Conservation (phyloP, 805 yeast genomes). For the Hanseniaspora meyeri region DNA sequence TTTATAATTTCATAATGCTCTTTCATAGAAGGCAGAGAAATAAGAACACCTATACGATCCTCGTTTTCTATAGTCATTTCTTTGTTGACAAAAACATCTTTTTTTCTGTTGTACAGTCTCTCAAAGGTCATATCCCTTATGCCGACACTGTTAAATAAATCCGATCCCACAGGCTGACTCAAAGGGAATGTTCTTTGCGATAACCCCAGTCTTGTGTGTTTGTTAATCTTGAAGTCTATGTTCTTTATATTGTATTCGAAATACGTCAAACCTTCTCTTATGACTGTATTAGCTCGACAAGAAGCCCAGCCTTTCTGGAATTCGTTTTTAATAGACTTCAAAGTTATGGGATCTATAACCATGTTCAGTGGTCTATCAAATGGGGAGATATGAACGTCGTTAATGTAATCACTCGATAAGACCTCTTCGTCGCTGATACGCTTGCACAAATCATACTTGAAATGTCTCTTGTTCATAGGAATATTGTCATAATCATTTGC, state of each 20-base stretch:
- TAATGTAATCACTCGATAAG: background rate
- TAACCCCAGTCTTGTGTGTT: conserved; percentile 72
- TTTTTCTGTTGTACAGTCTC: conserved; percentile 42
- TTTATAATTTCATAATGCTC: conserved; percentile 35
- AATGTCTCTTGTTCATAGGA: conserved; percentile 73
- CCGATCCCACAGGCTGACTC: conserved; percentile 93
- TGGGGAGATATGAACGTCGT: conserved; percentile 3
- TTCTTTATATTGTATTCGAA: conserved; percentile 25
- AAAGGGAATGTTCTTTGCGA: conserved; percentile 75
- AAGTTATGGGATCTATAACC: background rate
- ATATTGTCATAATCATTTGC: conserved; percentile 1
- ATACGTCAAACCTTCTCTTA: conserved; percentile 39
- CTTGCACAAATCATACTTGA: conserved; percentile 65
- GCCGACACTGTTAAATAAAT: conserved; percentile 79
- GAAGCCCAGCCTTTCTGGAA: conserved; percentile 12
- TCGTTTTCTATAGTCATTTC: conserved; percentile 44
- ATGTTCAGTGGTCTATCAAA: conserved; percentile 1
- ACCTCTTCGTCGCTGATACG: conserved; percentile 46
- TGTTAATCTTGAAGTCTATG: conserved; percentile 21
- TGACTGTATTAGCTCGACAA: background rate
- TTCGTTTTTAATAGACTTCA: conserved; percentile 2
- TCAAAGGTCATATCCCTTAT: conserved; percentile 68
- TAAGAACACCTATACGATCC: conserved; percentile 69
- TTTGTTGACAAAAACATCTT: conserved; percentile 36
- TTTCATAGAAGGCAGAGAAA: conserved; percentile 49